phyloP scores from a whole-genome alignment of 2,329 filamentous ascomycete genomes.

The Westerdykella sp. region DNA sequence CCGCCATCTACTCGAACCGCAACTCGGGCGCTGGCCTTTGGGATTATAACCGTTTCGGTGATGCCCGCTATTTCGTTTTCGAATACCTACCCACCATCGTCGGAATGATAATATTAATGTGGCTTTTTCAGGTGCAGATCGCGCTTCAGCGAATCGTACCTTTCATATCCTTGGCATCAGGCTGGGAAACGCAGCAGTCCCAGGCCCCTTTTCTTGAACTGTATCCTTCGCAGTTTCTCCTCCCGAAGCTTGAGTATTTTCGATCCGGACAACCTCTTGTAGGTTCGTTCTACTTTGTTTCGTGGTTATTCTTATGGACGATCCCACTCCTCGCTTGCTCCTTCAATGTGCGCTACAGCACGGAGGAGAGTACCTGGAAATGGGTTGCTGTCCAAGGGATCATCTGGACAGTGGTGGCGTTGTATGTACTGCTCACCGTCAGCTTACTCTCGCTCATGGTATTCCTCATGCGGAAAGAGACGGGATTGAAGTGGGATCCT shows the following conservation, averaged over 20 bases:
- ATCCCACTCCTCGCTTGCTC: constrained; percentile 74
- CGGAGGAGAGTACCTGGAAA: constrained; percentile 57
- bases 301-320: constrained; percentile 74
- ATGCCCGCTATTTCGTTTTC: constrained; percentile 75
- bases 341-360: constrained; percentile 61
- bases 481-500: constrained; percentile 80
- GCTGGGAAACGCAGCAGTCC: constrained; percentile 53
- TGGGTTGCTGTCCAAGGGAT: constrained; percentile 76
- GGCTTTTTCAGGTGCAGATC: constrained; percentile 66
- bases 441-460: constrained; percentile 54
- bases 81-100: constrained; percentile 76
- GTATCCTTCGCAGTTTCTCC: constrained; percentile 57
- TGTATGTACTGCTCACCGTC: constrained; percentile 63
- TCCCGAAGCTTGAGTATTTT: constrained; percentile 64
- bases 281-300: constrained; percentile 58
- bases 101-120: constrained; percentile 65
- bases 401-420: constrained; percentile 67
- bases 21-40: constrained; percentile 57
- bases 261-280: constrained; percentile 61
- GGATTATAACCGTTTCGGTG: constrained; percentile 62
- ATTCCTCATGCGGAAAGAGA: constrained; percentile 60
- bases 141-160: constrained; percentile 72
- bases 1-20: constrained; percentile 45
- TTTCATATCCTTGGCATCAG: constrained; percentile 68
- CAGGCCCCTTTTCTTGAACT: constrained; percentile 59